These are phyloP conservation scores for Leptographium wingfieldii DNA, from an alignment of 2,329 filamentous ascomycete species.

Conservation along the genomic window DNA sequence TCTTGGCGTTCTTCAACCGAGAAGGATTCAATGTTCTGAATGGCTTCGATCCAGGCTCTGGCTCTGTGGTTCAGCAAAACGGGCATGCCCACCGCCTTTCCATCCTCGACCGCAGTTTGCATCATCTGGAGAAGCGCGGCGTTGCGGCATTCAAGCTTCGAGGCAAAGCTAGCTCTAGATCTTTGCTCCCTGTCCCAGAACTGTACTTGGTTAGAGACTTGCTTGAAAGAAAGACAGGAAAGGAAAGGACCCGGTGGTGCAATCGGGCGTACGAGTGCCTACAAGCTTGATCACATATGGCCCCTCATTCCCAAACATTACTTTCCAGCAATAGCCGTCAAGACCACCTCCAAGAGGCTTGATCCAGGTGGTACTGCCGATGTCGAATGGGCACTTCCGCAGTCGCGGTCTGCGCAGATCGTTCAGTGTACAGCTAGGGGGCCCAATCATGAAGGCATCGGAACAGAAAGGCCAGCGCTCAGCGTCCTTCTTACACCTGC, in stretches of 20 bases:
- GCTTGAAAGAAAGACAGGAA: not conserved
- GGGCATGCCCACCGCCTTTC: not conserved
- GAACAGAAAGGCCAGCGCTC: no score
- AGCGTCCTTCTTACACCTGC: no score
- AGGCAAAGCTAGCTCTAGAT: not conserved
- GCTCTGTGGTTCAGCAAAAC: not conserved
- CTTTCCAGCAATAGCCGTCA: not conserved
- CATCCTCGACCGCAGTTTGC: not conserved
- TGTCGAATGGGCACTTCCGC: not conserved
- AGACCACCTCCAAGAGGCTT: not conserved
- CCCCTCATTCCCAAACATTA: not conserved
- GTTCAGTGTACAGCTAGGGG: not conserved
- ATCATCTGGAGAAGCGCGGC: slow-evolving; percentile 1
- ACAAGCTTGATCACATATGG: not conserved
- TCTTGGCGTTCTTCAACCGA: not conserved
- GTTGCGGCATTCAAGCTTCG: not conserved
- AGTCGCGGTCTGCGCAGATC: not conserved
- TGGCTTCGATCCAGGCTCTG: not conserved
- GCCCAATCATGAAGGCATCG: not conserved
- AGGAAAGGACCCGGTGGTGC: not conserved
- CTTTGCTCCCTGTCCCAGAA: not conserved
- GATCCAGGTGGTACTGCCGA: not conserved
- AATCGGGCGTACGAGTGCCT: no score
- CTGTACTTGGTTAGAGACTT: not conserved
- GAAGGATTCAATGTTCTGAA: not conserved